Evolutionary conservation across 1,284 basidiomycete species (phyloP), one percentile per base, ranked within the genome.

Genomic region (Schizopora paradoxa): DNA sequence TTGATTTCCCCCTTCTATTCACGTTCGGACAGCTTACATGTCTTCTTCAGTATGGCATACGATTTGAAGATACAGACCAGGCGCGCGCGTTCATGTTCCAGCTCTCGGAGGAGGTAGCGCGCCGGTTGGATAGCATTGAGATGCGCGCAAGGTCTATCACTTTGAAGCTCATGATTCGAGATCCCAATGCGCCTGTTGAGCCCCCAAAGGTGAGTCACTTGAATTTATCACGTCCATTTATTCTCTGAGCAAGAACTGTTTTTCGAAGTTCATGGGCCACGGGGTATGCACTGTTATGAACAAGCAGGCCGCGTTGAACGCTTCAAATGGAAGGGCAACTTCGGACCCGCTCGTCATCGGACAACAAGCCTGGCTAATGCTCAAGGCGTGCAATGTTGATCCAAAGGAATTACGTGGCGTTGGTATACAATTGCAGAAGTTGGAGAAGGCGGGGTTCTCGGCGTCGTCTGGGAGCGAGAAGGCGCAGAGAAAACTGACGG

Each of bases 381-480:
- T 96, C 7, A 71, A 77, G 47, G 73, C 77, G 1, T 81, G 94
- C 62, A 70, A 73, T 32, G 84, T 93, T 34, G 86, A 92, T 52
- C 80, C 92, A 0, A 76, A 73, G 51, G 95, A 99, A 55, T 68
- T 99, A 13, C 77, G 96, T n/a, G 95, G 95, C 0, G 78, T 99
- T 43, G 91, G 90, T 0, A 86, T 99, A 19, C 91, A 92, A 58
- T 78, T 97, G n/a, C 84, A 87, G 57, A 96, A 94, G 61, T 73
- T 96, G 0, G 91, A 93, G 59, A 61, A 73, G 18, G 48, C 59
- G 5, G 54, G 56, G 47, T 51, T 22, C 46, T 58, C 53, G 43
- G 51, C 10, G n/a, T 19, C 25, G 34, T 13, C n/a, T n/a, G n/a
- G 37, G 57, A 7, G 66, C 61, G 70, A 67, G 43, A 61, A 54